Evolutionary conservation across 768 basidiomycete genomes (phyloP).

Genomic region (Sarcodon aspratus): DNA sequence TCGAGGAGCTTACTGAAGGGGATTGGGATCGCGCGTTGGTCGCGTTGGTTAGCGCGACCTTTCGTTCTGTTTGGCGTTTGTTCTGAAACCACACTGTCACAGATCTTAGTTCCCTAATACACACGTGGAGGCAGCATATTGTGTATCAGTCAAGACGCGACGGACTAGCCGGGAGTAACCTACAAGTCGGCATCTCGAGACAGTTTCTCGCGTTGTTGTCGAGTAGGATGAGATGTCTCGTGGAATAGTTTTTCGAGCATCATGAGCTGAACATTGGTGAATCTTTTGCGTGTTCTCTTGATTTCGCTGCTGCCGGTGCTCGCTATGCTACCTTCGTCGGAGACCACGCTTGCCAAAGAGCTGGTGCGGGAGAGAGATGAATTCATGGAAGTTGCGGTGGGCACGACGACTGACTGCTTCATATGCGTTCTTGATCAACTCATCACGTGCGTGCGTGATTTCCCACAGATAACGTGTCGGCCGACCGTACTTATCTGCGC

Average conservation of each 20-base stretch:
- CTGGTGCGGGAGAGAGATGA: neutral
- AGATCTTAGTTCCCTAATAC: slow-evolving; percentile 13
- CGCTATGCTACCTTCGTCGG: neutral
- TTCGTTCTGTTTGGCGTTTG: slow-evolving; percentile 23
- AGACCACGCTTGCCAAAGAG: neutral
- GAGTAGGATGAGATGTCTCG: slow-evolving; percentile 62
- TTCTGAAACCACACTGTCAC: slow-evolving; percentile 27
- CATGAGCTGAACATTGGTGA: slow-evolving; percentile 55
- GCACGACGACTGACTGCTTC: too few relatives aligned
- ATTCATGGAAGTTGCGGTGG: neutral
- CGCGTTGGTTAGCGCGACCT: slow-evolving; percentile 8
- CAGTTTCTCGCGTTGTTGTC: slow-evolving; percentile 56
- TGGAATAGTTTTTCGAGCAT: slow-evolving; percentile 68
- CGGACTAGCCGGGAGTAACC: slow-evolving; percentile 17
- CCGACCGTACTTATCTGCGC: too few relatives aligned
- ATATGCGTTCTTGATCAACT: too few relatives aligned
- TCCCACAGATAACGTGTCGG: too few relatives aligned
- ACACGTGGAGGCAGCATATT: neutral
- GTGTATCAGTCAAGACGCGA: slow-evolving; percentile 1
- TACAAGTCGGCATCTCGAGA: slow-evolving; percentile 56
- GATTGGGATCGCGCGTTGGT: neutral
- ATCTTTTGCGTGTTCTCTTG: slow-evolving; percentile 54
- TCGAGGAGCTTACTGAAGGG: neutral
- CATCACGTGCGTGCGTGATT: too few relatives aligned
- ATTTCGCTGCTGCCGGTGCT: neutral